Conservation (phyloP, 192 early-diverging fungal species). For the Coemansia sp. region DNA sequence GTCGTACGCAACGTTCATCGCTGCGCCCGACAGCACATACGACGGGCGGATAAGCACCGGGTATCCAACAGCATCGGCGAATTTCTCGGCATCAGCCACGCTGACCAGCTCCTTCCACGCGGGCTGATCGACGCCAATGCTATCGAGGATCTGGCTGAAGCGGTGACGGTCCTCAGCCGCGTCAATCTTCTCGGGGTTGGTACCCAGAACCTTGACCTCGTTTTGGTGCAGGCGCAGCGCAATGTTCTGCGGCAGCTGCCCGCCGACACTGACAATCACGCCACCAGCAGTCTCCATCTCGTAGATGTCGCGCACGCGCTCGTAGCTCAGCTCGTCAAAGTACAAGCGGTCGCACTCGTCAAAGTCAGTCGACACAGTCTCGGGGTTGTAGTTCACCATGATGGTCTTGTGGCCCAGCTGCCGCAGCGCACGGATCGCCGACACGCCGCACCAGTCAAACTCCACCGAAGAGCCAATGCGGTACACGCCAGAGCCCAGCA, state of each 20-base stretch:
- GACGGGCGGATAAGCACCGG: conserved; percentile 95
- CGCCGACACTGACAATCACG: conserved; percentile 88
- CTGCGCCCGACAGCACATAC: conserved; percentile 96
- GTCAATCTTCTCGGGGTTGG: conserved; percentile 87
- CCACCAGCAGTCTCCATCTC: conserved; percentile 82
- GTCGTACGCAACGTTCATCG: conserved; percentile 95
- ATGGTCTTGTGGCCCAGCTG: conserved; percentile 79
- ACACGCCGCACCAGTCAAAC: conserved; percentile 92
- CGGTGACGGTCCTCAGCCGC: conserved; percentile 93
- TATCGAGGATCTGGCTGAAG: conserved; percentile 88
- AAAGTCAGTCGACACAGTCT: conserved; percentile 97
- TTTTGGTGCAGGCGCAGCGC: conserved; percentile 76
- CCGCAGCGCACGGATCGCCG: conserved; percentile 80
- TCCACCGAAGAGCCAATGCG: conserved; percentile 97
- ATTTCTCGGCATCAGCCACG: conserved; percentile 77
- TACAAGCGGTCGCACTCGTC: conserved; percentile 98
- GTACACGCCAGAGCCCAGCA: conserved; percentile 96
- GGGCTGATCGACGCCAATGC: conserved; percentile 94
- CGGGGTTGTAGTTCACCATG: conserved; percentile 99
- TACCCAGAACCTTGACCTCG: conserved; percentile 86
- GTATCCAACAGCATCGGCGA: conserved; percentile 83
- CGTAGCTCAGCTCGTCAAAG: conserved; percentile 93
- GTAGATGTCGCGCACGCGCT: conserved; percentile 95
- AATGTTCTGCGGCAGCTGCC: conserved; percentile 97
- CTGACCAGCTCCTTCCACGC: conserved; percentile 91